Evolutionary conservation across 371 early-diverging fungal species (phyloP), one percentile per base, ranked within the genome.

Genomic region (Mortierella sp.): DNA sequence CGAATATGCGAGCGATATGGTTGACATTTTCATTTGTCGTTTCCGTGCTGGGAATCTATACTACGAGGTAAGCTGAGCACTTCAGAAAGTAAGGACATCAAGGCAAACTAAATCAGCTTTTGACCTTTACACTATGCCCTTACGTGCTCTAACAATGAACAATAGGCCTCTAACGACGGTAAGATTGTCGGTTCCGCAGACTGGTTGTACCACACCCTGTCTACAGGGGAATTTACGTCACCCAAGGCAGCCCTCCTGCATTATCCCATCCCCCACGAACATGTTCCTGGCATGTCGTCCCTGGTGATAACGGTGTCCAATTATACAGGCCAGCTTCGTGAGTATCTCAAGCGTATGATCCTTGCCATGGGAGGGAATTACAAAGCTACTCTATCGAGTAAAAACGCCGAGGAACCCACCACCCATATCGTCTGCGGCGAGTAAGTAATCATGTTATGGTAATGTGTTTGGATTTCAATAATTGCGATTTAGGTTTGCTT

Each of bases 371-470:
- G 98, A 10, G 96, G 92, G 0, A 80, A 73, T 47, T 94, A 91
- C 82, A 93, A 94, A 13, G 86, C 92, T 1, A 77, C 89, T 2
- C 80, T 96, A 88, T 90, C 93, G 28, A 78, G 88, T 38, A 78
- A 85, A 54, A 89, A 91, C 42, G 95, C 75, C 1, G 44, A 68
- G 0, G 70, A 80, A 14, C 78, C 82, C 34, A 86, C 86, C 19
- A 86, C 96, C 0, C 96, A 96, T 88, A 80, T 97, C 55, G 93
- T 97, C n/a, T 93, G 93, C 74, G 91, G 91, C 60, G 88, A 88
- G 94, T 94, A 90, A n/a, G 88, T 83, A 34, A 2, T 34, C 0
- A 21, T 57, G 16, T 19, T 8, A 0, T 11, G 42, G 42, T 38
- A 38, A 38, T 38, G 42, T n/a, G 4, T 47, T 73, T 31, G 14